phyloP scores from a whole-genome alignment of 768 basidiomycete species.

The Hirschioporus abietinus region DNA sequence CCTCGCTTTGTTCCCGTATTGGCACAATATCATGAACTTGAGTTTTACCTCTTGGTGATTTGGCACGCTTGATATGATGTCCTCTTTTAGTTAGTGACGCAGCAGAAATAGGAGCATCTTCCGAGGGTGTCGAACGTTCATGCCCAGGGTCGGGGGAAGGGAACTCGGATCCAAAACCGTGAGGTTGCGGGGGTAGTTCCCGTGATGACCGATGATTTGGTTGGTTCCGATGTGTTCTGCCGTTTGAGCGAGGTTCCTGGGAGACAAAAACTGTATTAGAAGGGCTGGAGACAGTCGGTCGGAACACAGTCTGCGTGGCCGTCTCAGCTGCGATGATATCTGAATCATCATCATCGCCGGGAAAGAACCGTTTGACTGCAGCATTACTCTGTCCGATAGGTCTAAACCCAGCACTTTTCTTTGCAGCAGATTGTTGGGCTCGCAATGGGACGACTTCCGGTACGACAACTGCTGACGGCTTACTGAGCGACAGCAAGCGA shows the following conservation, averaged over 20 bases:
- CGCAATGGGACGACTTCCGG: constrained; percentile 1
- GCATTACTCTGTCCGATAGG: constrained; percentile 58
- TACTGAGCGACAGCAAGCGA: neutral
- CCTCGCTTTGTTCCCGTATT: constrained; percentile 3
- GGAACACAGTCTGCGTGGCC: neutral
- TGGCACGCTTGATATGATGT: neutral
- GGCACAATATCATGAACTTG: neutral
- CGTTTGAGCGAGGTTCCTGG: neutral
- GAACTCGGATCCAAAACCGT: neutral
- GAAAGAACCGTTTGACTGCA: constrained; percentile 74
- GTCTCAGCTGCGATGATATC: constrained; percentile 16
- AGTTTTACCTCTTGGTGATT: neutral
- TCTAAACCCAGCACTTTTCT: constrained; percentile 54
- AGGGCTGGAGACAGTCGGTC: neutral
- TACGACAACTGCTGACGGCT: neutral
- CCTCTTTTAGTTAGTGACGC: neutral
- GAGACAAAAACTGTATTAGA: neutral
- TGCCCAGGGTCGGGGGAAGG: neutral
- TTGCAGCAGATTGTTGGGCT: neutral
- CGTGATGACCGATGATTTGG: neutral
- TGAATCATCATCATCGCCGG: constrained; percentile 73
- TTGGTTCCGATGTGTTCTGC: neutral
- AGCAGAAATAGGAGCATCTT: neutral
- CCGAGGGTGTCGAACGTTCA: neutral
- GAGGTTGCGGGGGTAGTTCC: neutral